These are phyloP conservation scores for Fibroporia radiculosa DNA, from an alignment of 768 basidiomycete genomes.

Conservation along the genomic window DNA sequence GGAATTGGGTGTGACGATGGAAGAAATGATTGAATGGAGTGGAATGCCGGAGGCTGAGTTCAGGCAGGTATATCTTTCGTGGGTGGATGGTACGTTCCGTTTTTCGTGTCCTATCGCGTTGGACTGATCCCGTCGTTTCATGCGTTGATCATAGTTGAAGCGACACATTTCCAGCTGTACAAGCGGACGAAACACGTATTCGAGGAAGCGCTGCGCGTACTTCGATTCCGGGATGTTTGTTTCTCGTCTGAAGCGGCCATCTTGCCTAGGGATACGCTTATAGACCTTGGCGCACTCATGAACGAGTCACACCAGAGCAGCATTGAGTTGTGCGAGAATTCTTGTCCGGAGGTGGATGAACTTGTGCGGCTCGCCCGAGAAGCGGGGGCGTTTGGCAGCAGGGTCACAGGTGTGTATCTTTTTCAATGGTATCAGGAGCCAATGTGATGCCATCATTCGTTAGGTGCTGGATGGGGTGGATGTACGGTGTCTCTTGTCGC, in stretches of 20 bases:
- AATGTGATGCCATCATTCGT: neutral
- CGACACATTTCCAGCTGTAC: slow-evolving; percentile 75
- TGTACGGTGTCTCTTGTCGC: slow-evolving; percentile 79
- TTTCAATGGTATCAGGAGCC: neutral
- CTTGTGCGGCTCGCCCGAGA: slow-evolving; percentile 55
- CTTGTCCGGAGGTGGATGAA: slow-evolving; percentile 70
- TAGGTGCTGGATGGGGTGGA: slow-evolving; percentile 89
- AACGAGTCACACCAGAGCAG: slow-evolving; percentile 74
- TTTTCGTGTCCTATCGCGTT: neutral
- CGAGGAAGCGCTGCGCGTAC: slow-evolving; percentile 73
- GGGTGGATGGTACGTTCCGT: slow-evolving; percentile 60
- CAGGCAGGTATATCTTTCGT: slow-evolving; percentile 62
- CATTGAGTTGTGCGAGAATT: slow-evolving; percentile 63
- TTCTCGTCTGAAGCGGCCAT: slow-evolving; percentile 23
- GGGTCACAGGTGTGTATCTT: slow-evolving; percentile 58
- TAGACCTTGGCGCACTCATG: slow-evolving; percentile 63
- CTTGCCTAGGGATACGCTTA: slow-evolving; percentile 26
- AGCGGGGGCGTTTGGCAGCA: slow-evolving; percentile 73
- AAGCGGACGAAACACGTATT: slow-evolving; percentile 78
- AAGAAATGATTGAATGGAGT: slow-evolving; percentile 64
- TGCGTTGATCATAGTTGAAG: slow-evolving; percentile 47
- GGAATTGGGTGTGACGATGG: slow-evolving; percentile 58
- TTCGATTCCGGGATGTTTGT: slow-evolving; percentile 68
- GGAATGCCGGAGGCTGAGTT: slow-evolving; percentile 51
- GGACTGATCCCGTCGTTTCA: neutral